Conservation (phyloP, 805 yeast genomes). For the Hanseniaspora thailandica region DNA sequence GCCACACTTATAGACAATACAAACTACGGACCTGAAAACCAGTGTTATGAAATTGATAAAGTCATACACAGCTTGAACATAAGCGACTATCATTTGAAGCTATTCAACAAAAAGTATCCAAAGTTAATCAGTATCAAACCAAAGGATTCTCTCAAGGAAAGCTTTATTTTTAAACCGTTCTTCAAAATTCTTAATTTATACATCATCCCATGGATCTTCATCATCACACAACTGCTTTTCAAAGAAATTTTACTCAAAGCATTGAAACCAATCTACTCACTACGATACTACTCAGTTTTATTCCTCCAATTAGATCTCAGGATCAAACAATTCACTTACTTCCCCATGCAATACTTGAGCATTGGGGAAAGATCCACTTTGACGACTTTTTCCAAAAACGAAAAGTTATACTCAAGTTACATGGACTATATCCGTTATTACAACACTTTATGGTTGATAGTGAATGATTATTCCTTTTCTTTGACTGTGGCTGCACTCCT, state of each 20-base stretch:
- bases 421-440: conserved; percentile 65
- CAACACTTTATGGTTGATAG: conserved; percentile 77
- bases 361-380: conserved; percentile 26
- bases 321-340: conserved; percentile 58
- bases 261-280: conserved; percentile 25
- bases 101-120: conserved; percentile 19
- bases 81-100: conserved; percentile 20
- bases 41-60: neutral
- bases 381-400: neutral
- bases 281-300: conserved; percentile 38
- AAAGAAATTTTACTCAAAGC: neutral
- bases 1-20: neutral
- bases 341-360: conserved; percentile 67
- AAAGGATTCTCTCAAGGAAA: conserved; percentile 6
- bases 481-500: conserved; percentile 42
- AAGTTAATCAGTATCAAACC: conserved; percentile 15
- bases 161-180: conserved; percentile 1
- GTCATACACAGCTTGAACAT: conserved; percentile 20
- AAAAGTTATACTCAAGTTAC: conserved; percentile 30
- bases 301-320: conserved; percentile 72
- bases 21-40: neutral
- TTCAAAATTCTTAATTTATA: neutral
- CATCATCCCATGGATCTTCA: conserved; percentile 7
- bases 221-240: neutral
- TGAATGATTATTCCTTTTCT: conserved; percentile 75